Evolutionary conservation across 108 stramenopile species (phyloP).

Genomic region (Stephanodiscus triporus): DNA sequence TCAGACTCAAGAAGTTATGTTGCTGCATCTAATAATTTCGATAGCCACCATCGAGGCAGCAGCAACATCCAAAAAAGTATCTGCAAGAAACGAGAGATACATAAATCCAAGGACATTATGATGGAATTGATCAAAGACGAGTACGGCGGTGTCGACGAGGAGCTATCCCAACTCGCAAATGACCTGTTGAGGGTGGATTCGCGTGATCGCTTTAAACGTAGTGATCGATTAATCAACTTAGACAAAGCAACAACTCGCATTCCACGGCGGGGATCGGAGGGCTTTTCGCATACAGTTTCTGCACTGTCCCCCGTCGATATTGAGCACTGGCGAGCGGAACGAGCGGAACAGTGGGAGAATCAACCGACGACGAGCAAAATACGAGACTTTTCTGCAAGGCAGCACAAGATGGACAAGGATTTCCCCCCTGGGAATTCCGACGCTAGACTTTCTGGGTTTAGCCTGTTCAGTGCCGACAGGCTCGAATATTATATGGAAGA

Average conservation of each 20-base stretch:
- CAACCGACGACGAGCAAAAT: constrained; percentile 13
- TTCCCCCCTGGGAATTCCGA: background rate
- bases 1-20: background rate
- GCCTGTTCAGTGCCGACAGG: constrained; percentile 39
- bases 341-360: constrained; percentile 8
- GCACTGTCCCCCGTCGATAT: constrained; percentile 5
- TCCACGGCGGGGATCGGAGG: constrained; percentile 23
- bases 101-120: constrained; percentile 20
- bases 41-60: background rate
- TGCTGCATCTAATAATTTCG: background rate
- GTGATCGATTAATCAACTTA: background rate
- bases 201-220: constrained; percentile 17
- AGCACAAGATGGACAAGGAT: constrained; percentile 21
- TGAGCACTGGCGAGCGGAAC: constrained; percentile 19
- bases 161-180: constrained; percentile 13
- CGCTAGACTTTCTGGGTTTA: constrained; percentile 18
- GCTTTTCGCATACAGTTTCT: background rate
- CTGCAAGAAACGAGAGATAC: background rate
- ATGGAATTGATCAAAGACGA: constrained; percentile 17
- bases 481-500: constrained; percentile 23
- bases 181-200: constrained; percentile 16
- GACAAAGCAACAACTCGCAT: background rate
- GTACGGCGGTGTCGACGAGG: constrained; percentile 10
- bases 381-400: constrained; percentile 25
- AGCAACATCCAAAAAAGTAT: background rate